Conservation (phyloP, 106 monocot species). For the Dendrobium nobile region DNA sequence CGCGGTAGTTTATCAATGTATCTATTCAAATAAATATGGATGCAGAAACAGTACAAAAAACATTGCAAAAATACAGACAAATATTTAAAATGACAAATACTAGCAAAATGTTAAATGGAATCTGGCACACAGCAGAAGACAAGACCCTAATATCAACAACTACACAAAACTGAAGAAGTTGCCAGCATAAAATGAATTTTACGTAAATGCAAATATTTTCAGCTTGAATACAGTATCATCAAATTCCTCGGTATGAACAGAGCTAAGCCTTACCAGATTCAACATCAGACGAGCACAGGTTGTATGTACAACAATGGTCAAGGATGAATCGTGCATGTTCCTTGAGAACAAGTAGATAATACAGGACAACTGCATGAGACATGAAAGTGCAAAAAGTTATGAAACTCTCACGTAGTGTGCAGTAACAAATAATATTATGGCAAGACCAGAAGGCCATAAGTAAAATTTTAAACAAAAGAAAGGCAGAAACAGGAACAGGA, state of each 20-base stretch:
- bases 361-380: conserved; percentile 67
- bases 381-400: conserved; percentile 5
- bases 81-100: background rate
- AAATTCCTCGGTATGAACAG: conserved; percentile 1
- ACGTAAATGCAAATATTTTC: background rate
- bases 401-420: background rate
- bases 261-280: conserved; percentile 56
- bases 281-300: conserved; percentile 95
- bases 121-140: background rate
- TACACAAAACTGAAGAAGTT: background rate
- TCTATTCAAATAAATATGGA: background rate
- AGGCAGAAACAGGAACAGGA: background rate
- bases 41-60: background rate
- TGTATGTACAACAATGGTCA: conserved; percentile 84
- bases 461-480: background rate
- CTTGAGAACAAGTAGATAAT: conserved; percentile 98
- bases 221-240: background rate
- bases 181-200: background rate
- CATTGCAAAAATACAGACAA: background rate
- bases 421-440: background rate
- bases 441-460: background rate
- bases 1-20: background rate
- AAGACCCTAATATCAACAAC: background rate
- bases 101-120: background rate
- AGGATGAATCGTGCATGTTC: conserved; percentile 96